Base-by-base conservation (phyloP, 2,329 filamentous ascomycete genomes). In the Aspergillus fumigatiaffinis region DNA sequence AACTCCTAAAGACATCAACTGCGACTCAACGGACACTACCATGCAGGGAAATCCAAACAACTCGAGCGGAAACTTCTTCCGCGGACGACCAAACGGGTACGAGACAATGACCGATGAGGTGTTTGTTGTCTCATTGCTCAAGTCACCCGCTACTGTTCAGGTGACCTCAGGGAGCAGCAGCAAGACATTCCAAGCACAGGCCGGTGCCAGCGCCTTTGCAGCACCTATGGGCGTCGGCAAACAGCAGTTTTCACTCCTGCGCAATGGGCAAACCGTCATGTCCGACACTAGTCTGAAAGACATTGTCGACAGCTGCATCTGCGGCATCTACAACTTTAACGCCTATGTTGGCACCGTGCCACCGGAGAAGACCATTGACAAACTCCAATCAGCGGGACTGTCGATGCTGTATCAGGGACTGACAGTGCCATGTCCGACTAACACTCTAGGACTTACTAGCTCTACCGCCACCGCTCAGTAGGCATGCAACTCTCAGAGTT, bases 261-360 rank as follows among this genome's bases (percentile, higher is more conserved):
- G 82, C 4, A 70, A 72, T 32, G 73, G 71, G 1, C 54, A 72
- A 42, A 75, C 69, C 0, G 73, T 82, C 3, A 59, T 84, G 4
- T 73, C 73, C 12, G 80, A 74, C 6, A 79, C 76, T 0, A 80
- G 80, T 9, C 66, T 79, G n/a, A 81, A 80, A 69, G 75, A 83
- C 42, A 77, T 85, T 41, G 71, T 74, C 1, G 70, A 79, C 46
- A 70, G 70, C 17, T 85, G 82, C 63, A 68, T 77, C 20, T 84
- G 66, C 47, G 69, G 82, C 3, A 72, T 83, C 51, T 83, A 83
- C 73, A 84, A 84, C 69, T 84, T 80, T 72, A 84, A 84, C 57
- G 77, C 80, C 14, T 84, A 81, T 59, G 80, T 82, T 0, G 82
- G 82, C 14, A 79, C 75, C 1, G 70, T 84, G 3, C 80, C 81